Base-by-base conservation (phyloP, 257 asterid genomes). In the Solanum lycopersicoides region DNA sequence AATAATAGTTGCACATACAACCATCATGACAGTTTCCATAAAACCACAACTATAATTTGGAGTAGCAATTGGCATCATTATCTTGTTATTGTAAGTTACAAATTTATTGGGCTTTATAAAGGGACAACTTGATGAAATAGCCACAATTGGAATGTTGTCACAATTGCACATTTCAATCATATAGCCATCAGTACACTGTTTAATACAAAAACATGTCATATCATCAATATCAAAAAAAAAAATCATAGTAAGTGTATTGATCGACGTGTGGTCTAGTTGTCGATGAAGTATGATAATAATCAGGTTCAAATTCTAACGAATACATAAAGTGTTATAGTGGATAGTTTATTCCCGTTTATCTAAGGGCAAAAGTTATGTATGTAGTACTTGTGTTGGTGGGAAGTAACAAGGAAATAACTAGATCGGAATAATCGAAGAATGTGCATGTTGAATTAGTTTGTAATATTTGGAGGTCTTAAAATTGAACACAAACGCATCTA, bases 91-190 rank as follows among this genome's bases (percentile, higher is more conserved):
- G 82, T 44, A 47, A 42, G 37, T 30, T 30, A 47, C 83, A 59
- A 59, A 11, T 1, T 83, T 65, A 65, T 65, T 86, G 35, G 89
- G 84, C 83, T 87, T 47, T 47, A 14, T 75, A 14, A 86, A 23
- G 1, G 71, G 72, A 86, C 90, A 89, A 28, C 50, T 56, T 53
- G 87, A 69, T 60, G 92, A 89, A 14, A 89, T 53, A 32, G 92
- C 90, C 68, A 89, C 73, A 3, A 91, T 12, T 28, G 93, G 92
- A 41, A 89, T 76, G 86, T 89, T 91, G 3, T 89, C 92, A 71
- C 93, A 91, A 84, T 89, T 89, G 83, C 92, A 91, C 2, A 91
- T 82, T 45, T 91, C 93, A 45, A 91, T 86, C 93, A 91, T 91
- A 80, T 91, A 91, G 39, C 90, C 93, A 87, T 89, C 92, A n/a